Base-by-base conservation (phyloP, 306 rosid genomes). In the barrel medic (Medicago truncatula) region DNA sequence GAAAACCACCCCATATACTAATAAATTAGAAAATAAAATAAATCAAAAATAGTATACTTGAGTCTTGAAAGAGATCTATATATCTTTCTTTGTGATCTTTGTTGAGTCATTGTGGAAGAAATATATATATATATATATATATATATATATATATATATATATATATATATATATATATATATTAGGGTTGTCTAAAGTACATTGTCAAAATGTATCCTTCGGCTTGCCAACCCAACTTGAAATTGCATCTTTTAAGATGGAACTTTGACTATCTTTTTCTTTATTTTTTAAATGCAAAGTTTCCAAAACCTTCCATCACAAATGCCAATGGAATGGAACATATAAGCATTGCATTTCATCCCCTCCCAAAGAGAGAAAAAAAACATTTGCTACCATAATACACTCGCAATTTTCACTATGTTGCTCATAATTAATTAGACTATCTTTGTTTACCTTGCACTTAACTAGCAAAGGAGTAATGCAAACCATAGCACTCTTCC, bases 201-300 rank as follows among this genome's bases (percentile, higher is more conserved):
- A 67, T 70, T 54, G 57, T 53, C 81, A 63, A 76, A 70, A 62
- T 81, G 72, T 75, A 81, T 73, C 71, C 71, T 63, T 59, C 43
- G 67, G 67, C 67, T 74, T 74, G 76, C 78, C 78, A 70, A 62
- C 81, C 77, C 74, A 63, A 54, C 74, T 76, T 56, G 17, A 34
- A 76, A 70, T 84, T 74, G 66, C 88, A 67, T 83, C 94, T 87
- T 90, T 92, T 85, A 44, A 87, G 74, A 85, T 46, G 83, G 69
- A 71, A 75, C 85, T 90, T 87, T 87, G 98, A 92, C 96, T 78
- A 82, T 72, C 80, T 80, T 86, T 87, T 81, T 58, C 76, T 23
- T 25, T 2, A 4, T n/a, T 59, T 85, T 86, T 73, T 75, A 70
- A 73, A 46, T 83, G 41, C 23, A 74, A 71, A 75, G 76, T 78